phyloP scores from a whole-genome alignment of 2,329 filamentous ascomycete genomes.

The Nannizzia gypsea region DNA sequence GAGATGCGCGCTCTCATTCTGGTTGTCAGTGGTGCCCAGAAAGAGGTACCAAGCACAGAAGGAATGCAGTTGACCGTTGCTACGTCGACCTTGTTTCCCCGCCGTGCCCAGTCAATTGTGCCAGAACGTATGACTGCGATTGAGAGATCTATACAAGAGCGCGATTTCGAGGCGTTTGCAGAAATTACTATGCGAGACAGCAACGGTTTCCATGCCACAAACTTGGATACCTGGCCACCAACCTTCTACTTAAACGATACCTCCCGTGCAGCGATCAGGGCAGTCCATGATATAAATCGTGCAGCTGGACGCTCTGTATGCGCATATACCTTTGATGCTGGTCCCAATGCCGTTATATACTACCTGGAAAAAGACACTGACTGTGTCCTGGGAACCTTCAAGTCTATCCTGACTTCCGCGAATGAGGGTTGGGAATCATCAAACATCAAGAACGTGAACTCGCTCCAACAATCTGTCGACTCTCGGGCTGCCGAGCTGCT shows the following conservation, averaged over 20 bases:
- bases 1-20: conserved; percentile 86
- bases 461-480: conserved; percentile 47
- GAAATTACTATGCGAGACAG: conserved; percentile 92
- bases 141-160: conserved; percentile 64
- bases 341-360: conserved; percentile 94
- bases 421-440: conserved; percentile 39
- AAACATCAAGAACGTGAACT: conserved; percentile 42
- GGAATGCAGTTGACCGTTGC: conserved; percentile 97
- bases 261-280: conserved; percentile 70
- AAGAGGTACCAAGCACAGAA: conserved; percentile 81
- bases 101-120: conserved; percentile 63
- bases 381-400: conserved; percentile 66
- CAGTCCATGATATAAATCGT: conserved; percentile 80
- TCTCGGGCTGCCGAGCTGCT: conserved; percentile 49
- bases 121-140: conserved; percentile 73
- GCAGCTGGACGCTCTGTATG: conserved; percentile 67
- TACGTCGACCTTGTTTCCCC: conserved; percentile 76
- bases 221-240: conserved; percentile 87
- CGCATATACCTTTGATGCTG: conserved; percentile 95
- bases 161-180: conserved; percentile 77
- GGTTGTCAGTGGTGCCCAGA: conserved; percentile 87
- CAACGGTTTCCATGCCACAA: conserved; percentile 93
- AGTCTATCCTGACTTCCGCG: conserved; percentile 56
- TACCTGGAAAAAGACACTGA: conserved; percentile 70
- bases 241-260: conserved; percentile 99